phyloP scores from a whole-genome alignment of 768 basidiomycete species.

The Macrolepiota albuminosa region DNA sequence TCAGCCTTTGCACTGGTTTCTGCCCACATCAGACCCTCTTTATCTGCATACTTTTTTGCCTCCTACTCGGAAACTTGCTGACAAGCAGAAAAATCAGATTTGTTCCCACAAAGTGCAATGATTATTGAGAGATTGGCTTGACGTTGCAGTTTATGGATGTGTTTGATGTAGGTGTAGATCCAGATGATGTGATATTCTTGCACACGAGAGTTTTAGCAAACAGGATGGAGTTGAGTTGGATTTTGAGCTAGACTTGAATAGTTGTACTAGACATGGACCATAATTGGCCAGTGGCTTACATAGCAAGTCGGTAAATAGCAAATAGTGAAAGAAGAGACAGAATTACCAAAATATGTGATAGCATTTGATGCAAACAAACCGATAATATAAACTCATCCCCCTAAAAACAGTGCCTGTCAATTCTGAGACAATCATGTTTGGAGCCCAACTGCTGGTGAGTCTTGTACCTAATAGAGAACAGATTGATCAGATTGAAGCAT shows the following conservation, averaged over 20 bases:
- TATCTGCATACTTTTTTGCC: too few relatives aligned
- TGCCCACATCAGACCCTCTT: too few relatives aligned
- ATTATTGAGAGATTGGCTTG: too few relatives aligned
- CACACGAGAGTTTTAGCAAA: constrained; percentile 84
- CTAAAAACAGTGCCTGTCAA: too few relatives aligned
- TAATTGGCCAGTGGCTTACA: constrained; percentile 58
- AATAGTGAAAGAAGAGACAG: background rate
- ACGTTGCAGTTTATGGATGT: too few relatives aligned
- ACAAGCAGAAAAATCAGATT: too few relatives aligned
- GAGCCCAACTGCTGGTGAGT: constrained; percentile 55
- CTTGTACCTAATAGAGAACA: constrained; percentile 48
- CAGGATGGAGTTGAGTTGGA: constrained; percentile 79
- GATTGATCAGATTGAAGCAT: background rate
- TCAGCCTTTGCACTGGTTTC: too few relatives aligned
- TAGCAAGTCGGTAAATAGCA: background rate
- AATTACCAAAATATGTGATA: constrained; percentile 28
- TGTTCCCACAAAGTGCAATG: too few relatives aligned
- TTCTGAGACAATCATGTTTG: constrained; percentile 50
- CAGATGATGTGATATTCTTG: constrained; percentile 74
- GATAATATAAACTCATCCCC: constrained; percentile 67
- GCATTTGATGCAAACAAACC: constrained; percentile 31
- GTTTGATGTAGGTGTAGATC: constrained; percentile 25
- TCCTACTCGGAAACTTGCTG: too few relatives aligned
- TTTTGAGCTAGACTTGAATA: constrained; percentile 63
- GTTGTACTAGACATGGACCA: constrained; percentile 68